Evolutionary conservation across 2,329 filamentous ascomycete genomes (phyloP), one percentile per base, ranked within the genome.

Genomic region (Aspergillus sp.): DNA sequence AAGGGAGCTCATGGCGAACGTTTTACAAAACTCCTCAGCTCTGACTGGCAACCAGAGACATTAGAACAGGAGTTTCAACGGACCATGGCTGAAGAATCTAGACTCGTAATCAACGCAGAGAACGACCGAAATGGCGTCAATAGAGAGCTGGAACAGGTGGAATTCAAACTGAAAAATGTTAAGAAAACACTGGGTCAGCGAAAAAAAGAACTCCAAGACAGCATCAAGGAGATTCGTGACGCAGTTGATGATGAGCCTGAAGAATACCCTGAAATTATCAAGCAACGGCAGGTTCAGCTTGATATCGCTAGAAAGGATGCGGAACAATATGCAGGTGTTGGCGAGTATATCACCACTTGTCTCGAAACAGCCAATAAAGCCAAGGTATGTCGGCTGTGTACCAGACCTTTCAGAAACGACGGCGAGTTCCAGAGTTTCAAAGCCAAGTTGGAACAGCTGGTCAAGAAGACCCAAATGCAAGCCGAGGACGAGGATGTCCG

Each of bases 361-460:
- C 73, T 88, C 44, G 76, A 81, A 32, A 77, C 76, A 19, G 78
- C 87, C 9, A 77, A 85, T 47, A 74, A 81, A 30, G 80, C 86
- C 46, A 86, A 88, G 56, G 79, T 79, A 41, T 97, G 91, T 64
- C 78, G 82, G 30, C 80, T 93, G 19, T 97, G 91, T 62, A 77
- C 81, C 39, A 81, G 89, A 46, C 67, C 75, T 3, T 90, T 95
- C 63, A 67, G 81, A 47, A 60, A 73, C 74, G 56, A 77, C 69
- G 27, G 81, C 79, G 59, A 83, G 79, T 53, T 82, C 77, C n/a
- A 80, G 74, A 45, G 76, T 3, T 74, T 95, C 51, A 71, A 83
- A 44, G 76, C 80, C 37, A 85, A 83, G 59, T 77, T 96, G 30
- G 77, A 85, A 49, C 66, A 62, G n/a, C 61, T 78, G 45, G 68